Evolutionary conservation across 2,329 filamentous ascomycete species (phyloP), one percentile per base, ranked within the genome.

Genomic region (Rutstroemia sp.): DNA sequence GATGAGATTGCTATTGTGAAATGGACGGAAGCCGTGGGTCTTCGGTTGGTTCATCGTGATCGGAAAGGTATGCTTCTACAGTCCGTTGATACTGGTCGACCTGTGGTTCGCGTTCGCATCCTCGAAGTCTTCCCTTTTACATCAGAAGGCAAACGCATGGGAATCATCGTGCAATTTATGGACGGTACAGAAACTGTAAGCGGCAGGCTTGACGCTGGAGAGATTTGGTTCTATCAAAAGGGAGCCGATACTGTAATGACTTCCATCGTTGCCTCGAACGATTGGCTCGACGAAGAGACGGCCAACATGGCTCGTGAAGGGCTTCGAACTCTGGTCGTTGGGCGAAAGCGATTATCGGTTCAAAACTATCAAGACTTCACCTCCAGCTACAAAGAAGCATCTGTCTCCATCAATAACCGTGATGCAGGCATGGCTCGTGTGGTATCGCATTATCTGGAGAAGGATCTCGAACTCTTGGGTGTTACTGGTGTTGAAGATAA

Each of bases 301-400:
- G 89, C 90, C n/a, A 99, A 99, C 70, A 99, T 99, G 95, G 95
- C 95, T 5, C 85, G 94, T 48, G 95, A 99, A 76, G 94, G 94
- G 40, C 76, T 99, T 50, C 86, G 94, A 57, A 99, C 94, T 0
- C 78, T 99, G 5, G 94, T 99, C 5, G 88, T 99, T 25, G 95
- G 94, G n/a, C 83, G 95, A 48, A 96, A 94, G 71, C 86, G 84
- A 64, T 77, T 99, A 5, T 92, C 90, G 0, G 65, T 76, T 5
- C 80, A 87, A 63, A 87, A 92, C 64, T 97, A 96, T 68, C 78
- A 83, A 42, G 86, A 92, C 42, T 99, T 99, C 68, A 80, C 87
- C 0, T 69, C 75, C 23, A 83, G 79, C 50, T 88, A 95, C 69
- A 83, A 87, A 57, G 83, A 92, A 63, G 92, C 94, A 2, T 88